Percentiles rank a stretch among this genome's conserved stretches.
These are phyloP conservation scores for Lolium perenne DNA, from an alignment of 176 grass and related monocot genomes.

Conservation along the genomic window DNA sequence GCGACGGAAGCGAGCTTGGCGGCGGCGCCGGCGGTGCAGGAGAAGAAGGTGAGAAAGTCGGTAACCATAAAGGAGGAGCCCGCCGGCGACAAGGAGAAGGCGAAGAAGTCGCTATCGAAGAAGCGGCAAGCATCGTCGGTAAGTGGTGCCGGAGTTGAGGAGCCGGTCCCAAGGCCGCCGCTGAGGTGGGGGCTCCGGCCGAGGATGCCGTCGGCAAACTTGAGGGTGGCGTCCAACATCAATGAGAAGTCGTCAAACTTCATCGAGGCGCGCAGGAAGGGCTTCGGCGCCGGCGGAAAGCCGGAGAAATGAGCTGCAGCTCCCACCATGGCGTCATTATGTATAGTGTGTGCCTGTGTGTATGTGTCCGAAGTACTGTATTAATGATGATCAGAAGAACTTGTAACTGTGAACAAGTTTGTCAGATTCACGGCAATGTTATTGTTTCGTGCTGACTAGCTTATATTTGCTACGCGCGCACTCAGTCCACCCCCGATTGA, in stretches of 20 bases:
- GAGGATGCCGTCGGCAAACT: constrained; percentile 37
- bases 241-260: constrained; percentile 49
- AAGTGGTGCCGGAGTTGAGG: background rate
- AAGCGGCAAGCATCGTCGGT: constrained; percentile 47
- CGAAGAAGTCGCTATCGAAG: constrained; percentile 50
- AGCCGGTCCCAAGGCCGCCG: background rate
- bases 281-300: constrained; percentile 42
- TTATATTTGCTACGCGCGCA: background rate
- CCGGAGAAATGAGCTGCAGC: constrained; percentile 30
- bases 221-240: constrained; percentile 55
- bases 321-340: background rate
- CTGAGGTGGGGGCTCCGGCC: constrained; percentile 43
- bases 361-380: background rate
- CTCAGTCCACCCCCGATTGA: background rate
- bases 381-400: background rate
- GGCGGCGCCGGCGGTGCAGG: background rate
- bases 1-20: background rate
- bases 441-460: background rate
- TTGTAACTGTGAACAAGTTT: background rate
- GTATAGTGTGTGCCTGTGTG: background rate
- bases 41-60: constrained; percentile 45
- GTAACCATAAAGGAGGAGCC: constrained; percentile 52
- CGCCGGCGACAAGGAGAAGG: background rate
- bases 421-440: background rate
- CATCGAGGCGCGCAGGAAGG: constrained; percentile 46